Base-by-base conservation (phyloP, 257 asterid genomes). In the Jacaranda copaia region DNA sequence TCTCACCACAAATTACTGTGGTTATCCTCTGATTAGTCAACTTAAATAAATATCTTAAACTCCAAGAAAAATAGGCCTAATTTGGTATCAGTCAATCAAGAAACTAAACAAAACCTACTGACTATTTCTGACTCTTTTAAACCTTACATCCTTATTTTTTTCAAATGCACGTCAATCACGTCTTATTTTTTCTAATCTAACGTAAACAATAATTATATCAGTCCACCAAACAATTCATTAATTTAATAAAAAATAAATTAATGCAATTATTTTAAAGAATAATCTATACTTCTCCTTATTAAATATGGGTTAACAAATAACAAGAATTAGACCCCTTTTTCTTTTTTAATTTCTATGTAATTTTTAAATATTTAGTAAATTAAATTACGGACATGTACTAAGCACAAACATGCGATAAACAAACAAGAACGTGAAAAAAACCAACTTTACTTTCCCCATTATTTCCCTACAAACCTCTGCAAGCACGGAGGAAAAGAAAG, bases 341-440 rank as follows among this genome's bases (percentile, higher is more conserved):
- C 1, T 42, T 42, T 42, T 0, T 8, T 5, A 6, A 42, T 42
- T 5, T 42, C 6, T 42, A 5, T 42, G 1, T 25, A 25, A 25
- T 1, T 42, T 40, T 40, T 42, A 5, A 42, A 42, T 48, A 11
- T 48, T 11, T 48, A 48, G 55, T 48, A 48, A 48, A 4, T 4
- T 11, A 14, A 52, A 10, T 66, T 18, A 32, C 4, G 13, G 14
- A 68, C 35, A 36, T 56, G 70, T 42, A 59, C 52, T 76, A 35
- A 35, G 53, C 15, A 78, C n/a, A 78, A 70, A 62, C 58, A 63
- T 75, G 71, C 68, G 57, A 52, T 51, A 62, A 63, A 53, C 70
- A 12, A 25, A 70, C 4, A 68, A 53, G 36, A 67, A 80, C 49
- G 70, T 56, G 65, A 45, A 11, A 15, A 15, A 7, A 20, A 55